Evolutionary conservation across 1,284 basidiomycete species (phyloP).

Genomic region (Ustilago esculenta): DNA sequence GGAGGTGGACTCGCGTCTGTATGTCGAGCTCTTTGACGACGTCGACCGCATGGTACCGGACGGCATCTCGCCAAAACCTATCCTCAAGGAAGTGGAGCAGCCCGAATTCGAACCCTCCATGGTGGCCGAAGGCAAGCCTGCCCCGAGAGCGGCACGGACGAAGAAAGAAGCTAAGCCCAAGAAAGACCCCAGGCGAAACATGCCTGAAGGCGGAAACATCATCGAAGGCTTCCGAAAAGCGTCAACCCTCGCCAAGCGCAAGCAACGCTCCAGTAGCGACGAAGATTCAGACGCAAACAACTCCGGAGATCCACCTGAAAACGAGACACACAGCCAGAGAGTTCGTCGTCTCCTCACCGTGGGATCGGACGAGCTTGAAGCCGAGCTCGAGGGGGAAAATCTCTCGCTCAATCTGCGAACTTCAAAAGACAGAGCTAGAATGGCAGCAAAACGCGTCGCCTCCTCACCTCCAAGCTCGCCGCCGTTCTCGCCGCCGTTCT

Average conservation of each 20-base stretch:
- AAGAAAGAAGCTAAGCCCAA: constrained; percentile 39
- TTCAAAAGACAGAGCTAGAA: not conserved
- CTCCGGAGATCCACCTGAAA: not conserved
- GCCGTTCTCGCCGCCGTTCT: constrained; percentile 7
- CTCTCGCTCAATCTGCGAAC: constrained; percentile 18
- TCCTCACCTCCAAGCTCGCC: constrained; percentile 21
- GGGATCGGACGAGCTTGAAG: constrained; percentile 7
- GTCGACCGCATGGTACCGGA: constrained; percentile 85
- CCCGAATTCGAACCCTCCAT: constrained; percentile 64
- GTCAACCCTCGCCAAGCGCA: constrained; percentile 43
- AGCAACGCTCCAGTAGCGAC: constrained; percentile 8
- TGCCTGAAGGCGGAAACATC: constrained; percentile 48
- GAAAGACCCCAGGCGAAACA: constrained; percentile 57
- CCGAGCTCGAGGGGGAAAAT: constrained; percentile 15
- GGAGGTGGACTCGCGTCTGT: constrained; percentile 83
- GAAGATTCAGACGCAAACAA: constrained; percentile 16
- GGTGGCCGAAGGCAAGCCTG: constrained; percentile 24
- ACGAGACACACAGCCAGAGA: constrained; percentile 37
- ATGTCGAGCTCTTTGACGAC: constrained; percentile 90
- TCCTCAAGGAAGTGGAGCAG: constrained; percentile 78
- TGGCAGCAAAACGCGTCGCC: not conserved
- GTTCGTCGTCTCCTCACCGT: constrained; percentile 14
- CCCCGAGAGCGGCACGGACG: constrained; percentile 20
- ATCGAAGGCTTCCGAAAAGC: constrained; percentile 56
- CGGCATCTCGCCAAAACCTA: constrained; percentile 77